Base-by-base conservation (phyloP, 768 basidiomycete genomes). In the Macrocybe gigantea region DNA sequence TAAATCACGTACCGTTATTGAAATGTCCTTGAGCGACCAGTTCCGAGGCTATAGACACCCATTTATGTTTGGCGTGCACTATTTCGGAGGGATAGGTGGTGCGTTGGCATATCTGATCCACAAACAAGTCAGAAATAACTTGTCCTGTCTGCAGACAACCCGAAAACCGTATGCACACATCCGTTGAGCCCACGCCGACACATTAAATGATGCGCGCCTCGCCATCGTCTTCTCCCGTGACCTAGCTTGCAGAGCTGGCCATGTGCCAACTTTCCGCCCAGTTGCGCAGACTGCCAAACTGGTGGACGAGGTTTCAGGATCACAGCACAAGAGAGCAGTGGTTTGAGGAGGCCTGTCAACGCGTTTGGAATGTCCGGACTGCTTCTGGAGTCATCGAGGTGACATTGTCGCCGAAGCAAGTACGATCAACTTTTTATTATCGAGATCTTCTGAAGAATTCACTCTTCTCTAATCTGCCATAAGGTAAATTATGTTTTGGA, bases 401-500 rank as follows among this genome's bases (percentile, higher is more conserved):
- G 4, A 45, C 55, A 9, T 60, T 80, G 10, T 68, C 69, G 29
- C 52, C 50, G 7, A 61, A 57, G 45, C 77, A 79, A 66, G 77
- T 72, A 47, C 38, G 63, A 29, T 7, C 31, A 13, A 32, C 32
- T 30, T 40, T 33, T 38, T 13, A 9, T 3, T 5, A 13, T 7
- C 14, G 7, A 10, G 13, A 33, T 7, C 11, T 34, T 7, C 11
- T 34, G 12, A 35, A 14, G 35, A 6, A 8, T 7, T 30, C 33
- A 8, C 37, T 5, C 38, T 52, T 6, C 44, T 8, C 29, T 14
- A 22, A 44, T 32, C 11, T 14, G 6, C 11, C 13, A 33, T 6
- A 37, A 78, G 77, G 60, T 78, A 7, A 44, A 66, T 7, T 78
- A 78, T 60, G 68, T 75, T 22, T 54, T 79, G 6, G 74, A 77